Evolutionary conservation across 768 basidiomycete species (phyloP).

Genomic region (Amanita subjunquillea): DNA sequence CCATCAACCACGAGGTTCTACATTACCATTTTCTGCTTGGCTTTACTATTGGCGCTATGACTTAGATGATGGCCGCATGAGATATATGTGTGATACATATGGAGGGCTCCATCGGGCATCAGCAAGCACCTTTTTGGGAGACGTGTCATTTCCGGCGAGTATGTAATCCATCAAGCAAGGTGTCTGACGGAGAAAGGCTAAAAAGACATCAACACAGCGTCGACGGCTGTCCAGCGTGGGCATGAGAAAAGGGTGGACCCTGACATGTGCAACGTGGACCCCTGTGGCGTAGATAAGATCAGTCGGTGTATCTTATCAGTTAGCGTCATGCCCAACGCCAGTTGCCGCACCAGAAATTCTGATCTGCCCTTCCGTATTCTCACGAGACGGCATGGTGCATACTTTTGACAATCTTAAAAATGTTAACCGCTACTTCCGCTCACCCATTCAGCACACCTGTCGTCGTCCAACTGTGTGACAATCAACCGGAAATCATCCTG

Average conservation of each 20-base stretch:
- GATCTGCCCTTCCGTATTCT: constrained; percentile 66
- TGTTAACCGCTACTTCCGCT: constrained; percentile 9
- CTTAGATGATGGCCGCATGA: too few relatives aligned
- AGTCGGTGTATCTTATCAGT: not conserved
- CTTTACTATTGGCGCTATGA: too few relatives aligned
- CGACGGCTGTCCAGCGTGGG: constrained; percentile 1
- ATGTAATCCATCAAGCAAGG: not conserved
- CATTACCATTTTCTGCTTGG: too few relatives aligned
- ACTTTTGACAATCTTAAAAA: too few relatives aligned
- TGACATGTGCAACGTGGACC: not conserved
- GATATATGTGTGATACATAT: too few relatives aligned
- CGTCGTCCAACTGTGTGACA: constrained; percentile 66
- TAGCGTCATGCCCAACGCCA: constrained; percentile 8
- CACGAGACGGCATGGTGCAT: constrained; percentile 46
- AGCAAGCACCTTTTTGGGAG: too few relatives aligned
- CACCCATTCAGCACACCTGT: constrained; percentile 32
- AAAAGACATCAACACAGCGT: not conserved
- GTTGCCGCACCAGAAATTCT: constrained; percentile 61
- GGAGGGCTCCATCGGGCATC: too few relatives aligned
- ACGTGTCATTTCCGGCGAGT: not conserved
- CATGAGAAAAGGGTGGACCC: not conserved
- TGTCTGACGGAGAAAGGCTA: not conserved
- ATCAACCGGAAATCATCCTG: constrained; percentile 53
- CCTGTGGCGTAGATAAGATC: not conserved
- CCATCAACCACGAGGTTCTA: too few relatives aligned